These are phyloP conservation scores for Pichia gijzeniarum DNA, from an alignment of 805 yeast genomes.

Conservation along the genomic window DNA sequence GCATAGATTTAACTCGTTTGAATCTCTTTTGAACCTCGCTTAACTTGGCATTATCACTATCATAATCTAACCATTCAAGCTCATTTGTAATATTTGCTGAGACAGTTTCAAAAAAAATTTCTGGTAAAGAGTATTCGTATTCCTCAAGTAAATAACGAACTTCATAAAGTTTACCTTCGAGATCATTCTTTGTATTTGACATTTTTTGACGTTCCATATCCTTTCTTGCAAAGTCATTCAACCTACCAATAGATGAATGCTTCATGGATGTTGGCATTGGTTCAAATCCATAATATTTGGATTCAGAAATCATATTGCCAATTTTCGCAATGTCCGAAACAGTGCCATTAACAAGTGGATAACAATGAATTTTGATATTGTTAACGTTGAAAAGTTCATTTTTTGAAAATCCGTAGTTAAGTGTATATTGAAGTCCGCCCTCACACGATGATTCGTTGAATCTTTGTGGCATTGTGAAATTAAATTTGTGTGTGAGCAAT, in stretches of 20 bases:
- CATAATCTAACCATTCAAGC: constrained; percentile 77
- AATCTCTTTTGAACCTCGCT: constrained; percentile 34
- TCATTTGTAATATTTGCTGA: constrained; percentile 37
- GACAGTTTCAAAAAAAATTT: constrained; percentile 32
- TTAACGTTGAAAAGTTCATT: constrained; percentile 41
- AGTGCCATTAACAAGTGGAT: constrained; percentile 8
- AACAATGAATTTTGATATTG: constrained; percentile 33
- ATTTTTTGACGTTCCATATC: constrained; percentile 50
- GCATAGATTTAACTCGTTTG: constrained; percentile 17
- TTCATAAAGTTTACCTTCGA: constrained; percentile 70
- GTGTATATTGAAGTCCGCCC: constrained; percentile 28
- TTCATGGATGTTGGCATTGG: constrained; percentile 47
- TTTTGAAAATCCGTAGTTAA: constrained; percentile 10
- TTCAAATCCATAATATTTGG: constrained; percentile 35
- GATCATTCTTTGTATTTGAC: constrained; percentile 48
- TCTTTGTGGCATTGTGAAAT: constrained; percentile 19
- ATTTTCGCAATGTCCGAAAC: constrained; percentile 8
- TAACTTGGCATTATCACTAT: constrained; percentile 44
- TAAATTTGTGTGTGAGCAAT: constrained; percentile 10
- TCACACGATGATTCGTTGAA: constrained; percentile 35
- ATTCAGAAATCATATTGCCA: constrained; percentile 20
- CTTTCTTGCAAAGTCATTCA: constrained; percentile 44
- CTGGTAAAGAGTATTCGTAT: constrained; percentile 39
- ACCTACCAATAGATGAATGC: constrained; percentile 38
- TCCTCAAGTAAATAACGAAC: constrained; percentile 56